These are phyloP conservation scores for Apiospora kogelbergensis DNA, from an alignment of 2,329 filamentous ascomycete species.

Conservation along the genomic window DNA sequence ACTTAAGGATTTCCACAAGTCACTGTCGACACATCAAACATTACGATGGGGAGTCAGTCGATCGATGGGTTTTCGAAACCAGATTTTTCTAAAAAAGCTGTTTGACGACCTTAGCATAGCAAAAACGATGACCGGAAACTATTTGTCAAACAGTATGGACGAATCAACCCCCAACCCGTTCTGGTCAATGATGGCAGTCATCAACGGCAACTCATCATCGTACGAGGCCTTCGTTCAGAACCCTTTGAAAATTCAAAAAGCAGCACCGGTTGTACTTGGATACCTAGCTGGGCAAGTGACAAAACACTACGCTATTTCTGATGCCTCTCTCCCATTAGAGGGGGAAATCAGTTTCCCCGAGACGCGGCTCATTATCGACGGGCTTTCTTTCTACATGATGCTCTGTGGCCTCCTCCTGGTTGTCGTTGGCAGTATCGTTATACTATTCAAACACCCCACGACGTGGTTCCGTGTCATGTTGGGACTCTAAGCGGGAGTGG, in stretches of 20 bases:
- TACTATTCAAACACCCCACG: slow-evolving; percentile 3
- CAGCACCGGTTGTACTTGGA: slow-evolving; percentile 1
- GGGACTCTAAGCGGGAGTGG: slow-evolving; percentile 7
- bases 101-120: background rate
- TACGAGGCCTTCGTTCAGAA: slow-evolving; percentile 6
- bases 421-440: background rate
- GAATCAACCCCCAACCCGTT: slow-evolving; percentile 2
- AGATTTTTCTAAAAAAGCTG: background rate
- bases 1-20: background rate
- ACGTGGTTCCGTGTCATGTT: background rate
- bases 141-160: slow-evolving; percentile 10
- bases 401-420: background rate
- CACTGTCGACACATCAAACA: background rate
- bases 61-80: background rate
- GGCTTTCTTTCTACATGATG: slow-evolving; percentile 9
- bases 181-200: slow-evolving; percentile 6
- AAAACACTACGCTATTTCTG: background rate
- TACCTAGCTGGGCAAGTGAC: slow-evolving; percentile 4
- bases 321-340: slow-evolving; percentile 4
- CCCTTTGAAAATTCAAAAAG: background rate
- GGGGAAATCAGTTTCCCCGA: slow-evolving; percentile 7
- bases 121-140: slow-evolving; percentile 1
- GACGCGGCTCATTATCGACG: background rate
- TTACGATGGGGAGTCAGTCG: background rate
- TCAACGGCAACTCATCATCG: slow-evolving; percentile 5